Percentiles rank a stretch among this genome's conserved stretches.
These are phyloP conservation scores for Usnea hakonensis DNA, from an alignment of 495 filamentous ascomycete species.

Conservation along the genomic window DNA sequence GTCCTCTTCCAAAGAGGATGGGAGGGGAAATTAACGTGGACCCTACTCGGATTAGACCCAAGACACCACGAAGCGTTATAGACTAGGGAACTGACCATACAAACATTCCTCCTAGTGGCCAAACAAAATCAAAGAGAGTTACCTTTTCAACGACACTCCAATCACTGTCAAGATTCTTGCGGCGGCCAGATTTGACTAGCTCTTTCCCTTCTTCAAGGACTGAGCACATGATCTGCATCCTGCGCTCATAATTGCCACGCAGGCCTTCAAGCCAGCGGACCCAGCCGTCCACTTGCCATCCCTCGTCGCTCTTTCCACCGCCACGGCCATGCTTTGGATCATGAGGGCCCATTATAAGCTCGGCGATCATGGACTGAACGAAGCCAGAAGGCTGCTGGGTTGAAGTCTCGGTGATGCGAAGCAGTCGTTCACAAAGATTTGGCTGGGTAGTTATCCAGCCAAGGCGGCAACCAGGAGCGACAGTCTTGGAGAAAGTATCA, in stretches of 20 bases:
- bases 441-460: slow-evolving; percentile 82
- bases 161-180: slow-evolving; percentile 42
- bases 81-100: slow-evolving; percentile 47
- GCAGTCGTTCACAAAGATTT: slow-evolving; percentile 61
- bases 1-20: slow-evolving; percentile 59
- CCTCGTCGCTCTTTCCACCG: slow-evolving; percentile 36
- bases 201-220: slow-evolving; percentile 58
- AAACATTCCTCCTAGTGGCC: slow-evolving; percentile 91
- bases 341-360: slow-evolving; percentile 65
- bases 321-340: slow-evolving; percentile 31
- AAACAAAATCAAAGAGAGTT: slow-evolving; percentile 62
- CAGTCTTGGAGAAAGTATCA: slow-evolving; percentile 77
- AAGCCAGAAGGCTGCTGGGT: slow-evolving; percentile 86
- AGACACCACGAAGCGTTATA: not conserved
- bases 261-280: slow-evolving; percentile 81
- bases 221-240: slow-evolving; percentile 69
- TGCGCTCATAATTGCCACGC: slow-evolving; percentile 69
- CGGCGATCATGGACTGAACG: slow-evolving; percentile 71
- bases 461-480: slow-evolving; percentile 65
- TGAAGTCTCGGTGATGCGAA: slow-evolving; percentile 61
- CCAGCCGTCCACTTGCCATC: slow-evolving; percentile 83
- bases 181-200: slow-evolving; percentile 41
- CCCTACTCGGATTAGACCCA: not conserved
- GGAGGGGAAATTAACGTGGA: slow-evolving; percentile 55
- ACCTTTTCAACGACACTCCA: slow-evolving; percentile 61